Percentiles rank a stretch among this genome's conserved stretches.
Evolutionary conservation across 1,139 yeast species (phyloP).

Genomic region (Petasospora fabianii): DNA sequence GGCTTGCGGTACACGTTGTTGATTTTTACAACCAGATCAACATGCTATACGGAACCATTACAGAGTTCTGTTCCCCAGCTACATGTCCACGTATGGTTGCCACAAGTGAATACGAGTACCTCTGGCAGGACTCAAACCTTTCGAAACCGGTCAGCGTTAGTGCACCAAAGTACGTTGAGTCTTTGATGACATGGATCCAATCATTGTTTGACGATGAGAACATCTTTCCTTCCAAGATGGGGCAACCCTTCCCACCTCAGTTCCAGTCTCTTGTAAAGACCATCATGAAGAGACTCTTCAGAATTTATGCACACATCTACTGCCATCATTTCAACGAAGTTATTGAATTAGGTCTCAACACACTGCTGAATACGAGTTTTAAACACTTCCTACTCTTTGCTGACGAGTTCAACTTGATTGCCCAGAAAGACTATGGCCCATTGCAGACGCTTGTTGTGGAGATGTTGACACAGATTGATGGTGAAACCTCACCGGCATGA

Average conservation of each 20-base stretch:
- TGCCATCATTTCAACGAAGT: conserved; percentile 97
- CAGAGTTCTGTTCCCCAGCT: conserved; percentile 90
- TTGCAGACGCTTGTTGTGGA: conserved; percentile 79
- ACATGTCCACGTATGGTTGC: conserved; percentile 97
- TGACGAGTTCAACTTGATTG: conserved; percentile 74
- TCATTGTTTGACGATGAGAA: conserved; percentile 83
- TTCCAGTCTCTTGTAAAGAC: conserved; percentile 76
- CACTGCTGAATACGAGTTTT: conserved; percentile 88
- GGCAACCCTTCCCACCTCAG: conserved; percentile 76
- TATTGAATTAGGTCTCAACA: conserved; percentile 85
- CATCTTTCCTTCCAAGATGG: conserved; percentile 84
- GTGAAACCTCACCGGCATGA: background rate
- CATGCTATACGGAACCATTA: conserved; percentile 93
- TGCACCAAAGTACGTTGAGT: conserved; percentile 93
- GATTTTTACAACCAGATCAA: conserved; percentile 93
- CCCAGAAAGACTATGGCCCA: conserved; percentile 86
- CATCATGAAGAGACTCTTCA: conserved; percentile 81
- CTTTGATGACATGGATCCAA: conserved; percentile 93
- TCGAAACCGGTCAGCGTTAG: conserved; percentile 69
- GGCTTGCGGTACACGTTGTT: conserved; percentile 93
- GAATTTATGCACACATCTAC: conserved; percentile 97
- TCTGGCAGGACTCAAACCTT: conserved; percentile 77
- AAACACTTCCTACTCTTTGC: conserved; percentile 91
- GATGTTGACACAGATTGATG: conserved; percentile 22
- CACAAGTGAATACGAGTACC: conserved; percentile 91